A percentile compares a stretch with the other conserved stretches of the same genome.
Conservation (phyloP, 2,329 filamentous ascomycete genomes). For the Didymella keratinophila region DNA sequence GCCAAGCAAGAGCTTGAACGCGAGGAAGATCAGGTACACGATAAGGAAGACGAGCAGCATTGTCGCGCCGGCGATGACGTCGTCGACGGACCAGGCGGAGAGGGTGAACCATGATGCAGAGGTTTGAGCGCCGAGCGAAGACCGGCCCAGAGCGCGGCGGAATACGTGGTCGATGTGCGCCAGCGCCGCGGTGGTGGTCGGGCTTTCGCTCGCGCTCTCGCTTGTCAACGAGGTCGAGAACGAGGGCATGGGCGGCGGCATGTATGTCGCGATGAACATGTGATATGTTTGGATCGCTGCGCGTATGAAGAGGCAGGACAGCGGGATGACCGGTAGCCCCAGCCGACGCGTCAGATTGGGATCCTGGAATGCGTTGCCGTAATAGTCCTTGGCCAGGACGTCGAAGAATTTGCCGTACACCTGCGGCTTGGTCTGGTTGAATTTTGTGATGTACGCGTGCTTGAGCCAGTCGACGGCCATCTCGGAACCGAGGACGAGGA, state of each 20-base stretch:
- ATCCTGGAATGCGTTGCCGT: conserved; percentile 91
- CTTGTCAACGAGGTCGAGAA: conserved; percentile 70
- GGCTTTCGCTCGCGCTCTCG: conserved; percentile 59
- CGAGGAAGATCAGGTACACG: conserved; percentile 82
- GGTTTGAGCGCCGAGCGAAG: conserved; percentile 63
- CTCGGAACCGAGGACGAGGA: conserved; percentile 93
- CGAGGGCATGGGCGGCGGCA: conserved; percentile 76
- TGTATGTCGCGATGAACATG: conserved; percentile 92
- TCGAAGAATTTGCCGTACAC: conserved; percentile 92
- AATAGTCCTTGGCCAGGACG: conserved; percentile 96
- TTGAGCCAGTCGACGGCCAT: conserved; percentile 98
- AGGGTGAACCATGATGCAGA: conserved; percentile 40
- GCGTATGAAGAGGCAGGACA: conserved; percentile 94
- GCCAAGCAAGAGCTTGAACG: conserved; percentile 81
- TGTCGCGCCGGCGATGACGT: conserved; percentile 77
- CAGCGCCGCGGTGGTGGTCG: conserved; percentile 77
- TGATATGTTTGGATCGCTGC: conserved; percentile 96
- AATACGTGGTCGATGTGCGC: conserved; percentile 81
- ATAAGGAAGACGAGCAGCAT: conserved; percentile 87
- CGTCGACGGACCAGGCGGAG: conserved; percentile 69
- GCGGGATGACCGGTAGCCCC: conserved; percentile 87
- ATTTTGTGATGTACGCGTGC: conserved; percentile 97
- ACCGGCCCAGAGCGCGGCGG: conserved; percentile 77
- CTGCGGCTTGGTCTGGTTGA: conserved; percentile 93
- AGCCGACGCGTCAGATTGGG: conserved; percentile 89